Base-by-base conservation (phyloP, 1,284 basidiomycete genomes). In the Retiboletus flavoniger region DNA sequence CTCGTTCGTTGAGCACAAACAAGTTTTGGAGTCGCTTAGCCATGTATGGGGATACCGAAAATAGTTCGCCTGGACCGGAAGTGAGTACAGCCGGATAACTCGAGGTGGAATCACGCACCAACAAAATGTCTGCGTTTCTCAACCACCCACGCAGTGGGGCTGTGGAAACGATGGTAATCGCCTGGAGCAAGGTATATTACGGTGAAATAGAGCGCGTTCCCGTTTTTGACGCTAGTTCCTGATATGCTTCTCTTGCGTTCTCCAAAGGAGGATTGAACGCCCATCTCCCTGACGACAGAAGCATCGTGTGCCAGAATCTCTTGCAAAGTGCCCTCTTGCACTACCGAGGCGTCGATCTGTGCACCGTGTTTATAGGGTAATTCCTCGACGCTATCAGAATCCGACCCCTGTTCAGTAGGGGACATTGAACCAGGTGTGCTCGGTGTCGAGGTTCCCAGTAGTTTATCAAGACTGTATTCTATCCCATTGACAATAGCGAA, bases 401-500 rank as follows among this genome's bases (percentile, higher is more conserved):
- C 69, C 58, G 61, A 69, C 40, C 51, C 65, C 45, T 53, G 64
- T 13, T 64, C 49, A 10, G 53, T 24, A 42, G 61, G 60, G 1
- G 66, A 65, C 28, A 53, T 16, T 43, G 63, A 50, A 50, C 58
- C 53, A 60, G 70, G 21, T 59, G 73, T 53, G 56, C 66, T 46
- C 45, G 66, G 42, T 58, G 60, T 53, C 19, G 71, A 71, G 13
- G 70, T 63, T 29, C 85, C 86, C 54, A 95, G 77, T 36, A 99
- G 86, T 61, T 93, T 83, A 51, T 90, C 87, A 13, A 99, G 83
- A 44, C 86, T 92, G 75, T 99, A 99, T 60, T 93, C 88, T 64
- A 99, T 98, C 38, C 95, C 94, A 69, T 99, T 99, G 65, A 99
- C 91, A 63, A 92, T 87, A 3, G 96, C 96, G 67, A 99, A 99